Evolutionary conservation across 1,284 basidiomycete genomes (phyloP).

Genomic region (Inonotus hispidus): DNA sequence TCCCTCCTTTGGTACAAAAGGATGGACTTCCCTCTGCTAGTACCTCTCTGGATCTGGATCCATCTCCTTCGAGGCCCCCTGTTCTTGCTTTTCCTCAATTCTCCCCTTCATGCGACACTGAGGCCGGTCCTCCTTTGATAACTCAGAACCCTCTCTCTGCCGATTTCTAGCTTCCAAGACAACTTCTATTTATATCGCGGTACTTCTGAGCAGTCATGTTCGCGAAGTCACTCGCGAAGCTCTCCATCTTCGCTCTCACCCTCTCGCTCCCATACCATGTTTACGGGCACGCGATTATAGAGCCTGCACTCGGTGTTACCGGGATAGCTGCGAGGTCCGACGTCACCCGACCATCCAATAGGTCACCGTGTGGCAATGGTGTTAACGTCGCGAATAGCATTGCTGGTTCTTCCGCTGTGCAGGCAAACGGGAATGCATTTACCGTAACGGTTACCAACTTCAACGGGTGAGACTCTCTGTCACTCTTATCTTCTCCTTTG

Average conservation of each 20-base stretch:
- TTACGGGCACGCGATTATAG: constrained; percentile 41
- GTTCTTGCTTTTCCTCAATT: background rate
- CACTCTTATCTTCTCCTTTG: background rate
- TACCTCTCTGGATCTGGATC: constrained; percentile 2
- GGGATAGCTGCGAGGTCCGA: constrained; percentile 37
- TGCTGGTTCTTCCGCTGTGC: constrained; percentile 38
- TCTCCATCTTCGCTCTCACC: constrained; percentile 6
- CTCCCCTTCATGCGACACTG: background rate
- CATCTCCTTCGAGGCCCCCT: background rate
- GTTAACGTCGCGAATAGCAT: constrained; percentile 38
- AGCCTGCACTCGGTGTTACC: constrained; percentile 42
- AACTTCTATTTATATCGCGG: background rate
- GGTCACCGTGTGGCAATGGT: constrained; percentile 38
- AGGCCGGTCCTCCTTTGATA: constrained; percentile 11
- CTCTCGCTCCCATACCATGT: constrained; percentile 33
- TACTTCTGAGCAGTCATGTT: background rate
- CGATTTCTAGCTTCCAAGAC: background rate
- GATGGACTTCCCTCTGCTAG: background rate
- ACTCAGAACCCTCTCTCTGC: background rate
- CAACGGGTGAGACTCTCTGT: constrained; percentile 34
- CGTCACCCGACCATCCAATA: constrained; percentile 39
- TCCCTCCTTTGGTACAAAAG: background rate
- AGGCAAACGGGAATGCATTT: constrained; percentile 39
- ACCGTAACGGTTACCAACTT: constrained; percentile 42
- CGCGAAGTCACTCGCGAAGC: constrained; percentile 2